A percentile compares a stretch with the other conserved stretches of the same genome.
Conservation (phyloP, 495 filamentous ascomycete species). For the Penicillium macrosclerotiorum region DNA sequence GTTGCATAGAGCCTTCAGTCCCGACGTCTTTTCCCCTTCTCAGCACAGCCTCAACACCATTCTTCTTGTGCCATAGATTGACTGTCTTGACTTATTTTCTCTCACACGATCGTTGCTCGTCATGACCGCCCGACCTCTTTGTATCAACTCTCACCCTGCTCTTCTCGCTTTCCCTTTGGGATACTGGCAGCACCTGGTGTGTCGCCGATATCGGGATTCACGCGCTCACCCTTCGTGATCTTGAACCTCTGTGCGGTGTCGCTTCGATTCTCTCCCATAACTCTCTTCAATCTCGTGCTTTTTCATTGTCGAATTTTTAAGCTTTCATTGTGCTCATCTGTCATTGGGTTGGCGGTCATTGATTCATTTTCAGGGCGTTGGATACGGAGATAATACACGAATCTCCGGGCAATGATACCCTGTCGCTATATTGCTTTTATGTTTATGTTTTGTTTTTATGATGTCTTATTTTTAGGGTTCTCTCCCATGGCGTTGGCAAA, state of each 20-base stretch:
- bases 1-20: background rate
- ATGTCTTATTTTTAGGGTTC: constrained; percentile 8
- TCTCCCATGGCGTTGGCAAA: constrained; percentile 24
- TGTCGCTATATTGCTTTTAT: constrained; percentile 34
- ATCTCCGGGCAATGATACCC: constrained; percentile 50
- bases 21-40: background rate
- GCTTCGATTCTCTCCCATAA: background rate
- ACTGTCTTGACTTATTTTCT: constrained; percentile 1
- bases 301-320: too few species aligned
- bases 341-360: constrained; percentile 22
- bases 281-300: constrained; percentile 5
- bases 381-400: constrained; percentile 48
- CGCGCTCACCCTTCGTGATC: background rate
- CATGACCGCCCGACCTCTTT: background rate
- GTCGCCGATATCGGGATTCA: background rate
- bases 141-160: too few species aligned
- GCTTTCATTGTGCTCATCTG: constrained; percentile 20
- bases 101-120: background rate
- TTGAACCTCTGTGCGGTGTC: too few species aligned
- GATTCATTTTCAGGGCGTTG: constrained; percentile 36
- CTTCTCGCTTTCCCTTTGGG: background rate
- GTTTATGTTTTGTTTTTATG: constrained; percentile 18
- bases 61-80: background rate
- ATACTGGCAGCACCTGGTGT: constrained; percentile 13
- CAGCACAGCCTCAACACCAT: background rate